These are phyloP conservation scores for Musa troglodytarum DNA, from an alignment of 176 grass and related monocot genomes.

Conservation along the genomic window DNA sequence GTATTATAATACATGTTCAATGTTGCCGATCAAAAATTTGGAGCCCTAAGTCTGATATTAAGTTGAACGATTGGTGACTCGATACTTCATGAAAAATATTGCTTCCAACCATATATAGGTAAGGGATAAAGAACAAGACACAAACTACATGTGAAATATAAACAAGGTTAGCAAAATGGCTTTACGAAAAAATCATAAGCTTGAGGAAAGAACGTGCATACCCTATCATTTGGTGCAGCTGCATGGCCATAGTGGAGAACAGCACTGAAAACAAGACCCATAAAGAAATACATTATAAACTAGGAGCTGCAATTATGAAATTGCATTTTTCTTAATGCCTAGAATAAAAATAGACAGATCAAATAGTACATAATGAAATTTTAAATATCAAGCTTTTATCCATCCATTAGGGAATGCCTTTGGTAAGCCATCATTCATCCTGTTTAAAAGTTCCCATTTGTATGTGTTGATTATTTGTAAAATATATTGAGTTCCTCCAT, in stretches of 20 bases:
- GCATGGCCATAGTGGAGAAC: conserved; percentile 96
- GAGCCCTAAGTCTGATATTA: too few relatives aligned
- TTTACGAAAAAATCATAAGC: not conserved
- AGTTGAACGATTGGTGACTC: not conserved
- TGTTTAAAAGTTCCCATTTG: not conserved
- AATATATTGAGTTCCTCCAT: not conserved
- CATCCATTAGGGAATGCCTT: not conserved
- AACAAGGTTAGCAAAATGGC: not conserved
- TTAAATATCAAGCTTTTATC: not conserved
- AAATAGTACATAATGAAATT: conserved; percentile 8
- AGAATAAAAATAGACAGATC: not conserved
- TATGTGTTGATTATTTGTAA: not conserved
- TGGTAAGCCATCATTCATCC: not conserved
- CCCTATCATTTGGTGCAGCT: conserved; percentile 90
- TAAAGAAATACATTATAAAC: conserved; percentile 22
- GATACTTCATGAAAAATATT: not conserved
- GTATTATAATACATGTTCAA: too few relatives aligned
- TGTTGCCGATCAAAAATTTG: too few relatives aligned
- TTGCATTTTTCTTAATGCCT: not conserved
- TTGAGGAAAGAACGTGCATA: conserved; percentile 22
- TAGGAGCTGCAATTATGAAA: conserved; percentile 17
- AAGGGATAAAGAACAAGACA: not conserved
- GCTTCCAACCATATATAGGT: not conserved
- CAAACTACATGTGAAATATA: not conserved
- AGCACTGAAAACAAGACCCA: conserved; percentile 50